Conservation (phyloP, 2,329 filamentous ascomycete species). For the Cercospora beticola region DNA sequence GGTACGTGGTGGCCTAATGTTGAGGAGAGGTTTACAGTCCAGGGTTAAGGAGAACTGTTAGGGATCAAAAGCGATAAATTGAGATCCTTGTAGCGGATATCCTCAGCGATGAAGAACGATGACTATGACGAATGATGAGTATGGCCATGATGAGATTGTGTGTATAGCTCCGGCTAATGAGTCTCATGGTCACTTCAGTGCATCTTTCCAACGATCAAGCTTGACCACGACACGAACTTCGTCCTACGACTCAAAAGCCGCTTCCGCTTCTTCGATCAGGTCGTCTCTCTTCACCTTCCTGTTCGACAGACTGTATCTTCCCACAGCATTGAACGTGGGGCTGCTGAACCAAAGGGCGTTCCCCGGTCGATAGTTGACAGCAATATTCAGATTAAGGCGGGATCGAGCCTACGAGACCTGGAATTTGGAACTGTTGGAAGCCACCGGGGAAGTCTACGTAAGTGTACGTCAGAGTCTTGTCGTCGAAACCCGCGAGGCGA, state of each 20-base stretch:
- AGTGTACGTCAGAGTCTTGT: conserved; percentile 14
- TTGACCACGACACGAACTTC: neutral
- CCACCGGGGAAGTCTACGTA: conserved; percentile 20
- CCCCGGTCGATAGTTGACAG: conserved; percentile 21
- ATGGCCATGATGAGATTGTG: too few relatives aligned
- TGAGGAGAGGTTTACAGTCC: neutral
- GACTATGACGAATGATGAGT: too few relatives aligned
- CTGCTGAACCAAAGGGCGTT: conserved; percentile 20
- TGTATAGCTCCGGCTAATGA: too few relatives aligned
- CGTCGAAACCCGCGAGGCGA: conserved; percentile 17
- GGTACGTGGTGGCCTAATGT: conserved; percentile 19
- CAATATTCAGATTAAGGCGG: conserved; percentile 19
- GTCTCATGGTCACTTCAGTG: too few relatives aligned
- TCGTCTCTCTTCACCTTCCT: neutral
- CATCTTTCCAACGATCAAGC: too few relatives aligned
- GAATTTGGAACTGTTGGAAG: conserved; percentile 1
- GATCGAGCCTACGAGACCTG: conserved; percentile 14
- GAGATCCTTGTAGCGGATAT: too few relatives aligned
- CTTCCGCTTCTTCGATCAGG: neutral
- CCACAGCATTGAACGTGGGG: conserved; percentile 9
- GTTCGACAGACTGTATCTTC: conserved; percentile 2
- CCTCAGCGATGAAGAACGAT: too few relatives aligned
- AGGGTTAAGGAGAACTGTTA: neutral
- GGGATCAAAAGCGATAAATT: too few relatives aligned
- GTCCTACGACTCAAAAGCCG: neutral